Percentiles rank a stretch among this genome's conserved stretches.
Conservation (phyloP, 2,329 filamentous ascomycete species). For the Coniochaeta pulveracea region DNA sequence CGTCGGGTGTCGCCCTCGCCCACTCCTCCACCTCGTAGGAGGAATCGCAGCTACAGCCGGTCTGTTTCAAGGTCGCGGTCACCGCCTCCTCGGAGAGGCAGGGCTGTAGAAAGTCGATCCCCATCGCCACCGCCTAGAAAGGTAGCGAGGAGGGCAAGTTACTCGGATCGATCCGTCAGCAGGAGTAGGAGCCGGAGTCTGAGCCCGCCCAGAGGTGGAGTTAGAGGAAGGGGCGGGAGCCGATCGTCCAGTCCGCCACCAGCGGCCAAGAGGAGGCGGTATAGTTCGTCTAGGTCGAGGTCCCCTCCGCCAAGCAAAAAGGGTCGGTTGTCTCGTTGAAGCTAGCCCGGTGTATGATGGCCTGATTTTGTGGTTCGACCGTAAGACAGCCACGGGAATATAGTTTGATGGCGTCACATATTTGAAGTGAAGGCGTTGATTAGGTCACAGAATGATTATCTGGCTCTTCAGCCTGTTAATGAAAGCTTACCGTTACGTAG, state of each 20-base stretch:
- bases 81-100: neutral
- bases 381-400: too few species aligned
- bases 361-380: too few species aligned
- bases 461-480: too few species aligned
- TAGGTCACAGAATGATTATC: too few species aligned
- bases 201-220: neutral
- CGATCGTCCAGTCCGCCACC: constrained; percentile 6
- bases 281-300: constrained; percentile 10
- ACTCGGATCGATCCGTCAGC: constrained; percentile 1
- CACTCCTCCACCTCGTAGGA: constrained; percentile 5
- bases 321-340: constrained; percentile 11
- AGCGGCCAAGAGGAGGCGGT: constrained; percentile 2
- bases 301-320: constrained; percentile 9
- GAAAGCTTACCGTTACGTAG: too few species aligned
- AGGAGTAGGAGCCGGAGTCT: neutral
- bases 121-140: constrained; percentile 4
- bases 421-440: too few species aligned
- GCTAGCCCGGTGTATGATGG: too few species aligned
- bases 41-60: constrained; percentile 3
- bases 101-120: neutral
- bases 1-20: constrained; percentile 9
- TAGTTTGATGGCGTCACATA: too few species aligned
- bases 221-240: constrained; percentile 1
- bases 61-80: neutral
- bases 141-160: neutral